Evolutionary conservation across 441 rosid genomes (phyloP).

Genomic region (Erodium moschatum): DNA sequence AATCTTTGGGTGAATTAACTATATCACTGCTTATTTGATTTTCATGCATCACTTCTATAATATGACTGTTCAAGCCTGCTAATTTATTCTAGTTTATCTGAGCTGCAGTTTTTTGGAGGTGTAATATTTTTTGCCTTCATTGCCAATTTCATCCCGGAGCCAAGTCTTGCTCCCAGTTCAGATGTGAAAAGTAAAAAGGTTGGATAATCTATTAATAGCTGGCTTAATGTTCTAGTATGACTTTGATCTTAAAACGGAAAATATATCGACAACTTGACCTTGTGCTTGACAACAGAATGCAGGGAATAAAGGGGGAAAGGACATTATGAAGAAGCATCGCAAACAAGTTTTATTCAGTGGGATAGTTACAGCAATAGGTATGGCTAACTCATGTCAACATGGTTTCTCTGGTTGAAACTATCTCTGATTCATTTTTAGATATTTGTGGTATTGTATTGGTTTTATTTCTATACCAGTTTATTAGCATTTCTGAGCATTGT

Average conservation of each 20-base stretch:
- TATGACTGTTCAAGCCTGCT: slow-evolving; percentile 19
- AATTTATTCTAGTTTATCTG: slow-evolving; percentile 29
- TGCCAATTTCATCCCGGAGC: slow-evolving; percentile 88
- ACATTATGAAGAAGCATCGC: slow-evolving; percentile 75
- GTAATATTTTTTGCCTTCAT: slow-evolving; percentile 80
- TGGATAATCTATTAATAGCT: slow-evolving; percentile 10
- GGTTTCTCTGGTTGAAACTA: neutral
- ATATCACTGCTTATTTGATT: slow-evolving; percentile 21
- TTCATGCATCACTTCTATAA: slow-evolving; percentile 8
- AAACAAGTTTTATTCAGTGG: slow-evolving; percentile 94
- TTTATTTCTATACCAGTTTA: too few species aligned
- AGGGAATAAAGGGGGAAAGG: slow-evolving; percentile 72
- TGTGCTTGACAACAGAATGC: slow-evolving; percentile 46
- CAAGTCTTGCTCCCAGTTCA: slow-evolving; percentile 49
- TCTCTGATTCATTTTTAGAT: too few species aligned
- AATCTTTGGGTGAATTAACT: slow-evolving; percentile 79
- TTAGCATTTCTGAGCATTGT: neutral
- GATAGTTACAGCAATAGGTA: slow-evolving; percentile 88
- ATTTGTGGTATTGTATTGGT: too few species aligned
- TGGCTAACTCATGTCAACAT: slow-evolving; percentile 15
- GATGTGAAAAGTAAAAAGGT: slow-evolving; percentile 72
- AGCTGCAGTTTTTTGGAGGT: slow-evolving; percentile 80
- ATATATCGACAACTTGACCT: slow-evolving; percentile 24
- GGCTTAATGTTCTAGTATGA: neutral
- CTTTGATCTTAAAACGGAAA: neutral